Percentiles rank a stretch among this genome's conserved stretches.
Evolutionary conservation across 495 filamentous ascomycete species (phyloP).

Genomic region (Cercophora samala): DNA sequence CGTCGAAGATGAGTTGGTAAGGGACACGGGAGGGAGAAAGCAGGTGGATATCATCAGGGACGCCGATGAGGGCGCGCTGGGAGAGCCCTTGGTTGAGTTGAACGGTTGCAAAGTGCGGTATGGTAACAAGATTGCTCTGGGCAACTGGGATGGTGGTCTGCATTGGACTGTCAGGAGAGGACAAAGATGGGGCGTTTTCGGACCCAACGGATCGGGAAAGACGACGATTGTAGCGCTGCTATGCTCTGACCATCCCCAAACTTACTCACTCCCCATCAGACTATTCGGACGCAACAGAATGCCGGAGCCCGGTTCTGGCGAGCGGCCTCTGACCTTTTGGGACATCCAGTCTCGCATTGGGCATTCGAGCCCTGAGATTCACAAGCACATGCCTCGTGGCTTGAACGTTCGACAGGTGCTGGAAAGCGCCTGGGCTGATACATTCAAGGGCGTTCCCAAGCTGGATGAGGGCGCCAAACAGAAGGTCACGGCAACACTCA

Average conservation of each 20-base stretch:
- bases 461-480: conserved; percentile 53
- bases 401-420: conserved; percentile 71
- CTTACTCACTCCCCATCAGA: conserved; percentile 82
- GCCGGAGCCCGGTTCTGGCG: conserved; percentile 59
- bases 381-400: conserved; percentile 81
- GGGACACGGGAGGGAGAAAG: conserved; percentile 30
- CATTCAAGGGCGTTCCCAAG: conserved; percentile 66
- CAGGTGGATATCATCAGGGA: conserved; percentile 11
- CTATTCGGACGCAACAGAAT: conserved; percentile 80
- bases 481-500: conserved; percentile 61
- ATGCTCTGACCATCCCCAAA: conserved; percentile 91
- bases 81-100: conserved; percentile 79
- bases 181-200: conserved; percentile 87
- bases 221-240: conserved; percentile 90
- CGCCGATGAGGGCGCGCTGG: neutral
- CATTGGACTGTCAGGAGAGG: conserved; percentile 81
- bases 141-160: conserved; percentile 74
- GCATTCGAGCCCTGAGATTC: conserved; percentile 89
- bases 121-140: conserved; percentile 69
- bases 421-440: conserved; percentile 85
- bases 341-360: conserved; percentile 88
- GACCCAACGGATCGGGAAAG: conserved; percentile 86
- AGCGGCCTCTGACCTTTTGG: conserved; percentile 79
- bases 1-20: neutral
- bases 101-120: conserved; percentile 75